phyloP scores from a whole-genome alignment of 805 yeast genomes.

The Candida ulmi region DNA sequence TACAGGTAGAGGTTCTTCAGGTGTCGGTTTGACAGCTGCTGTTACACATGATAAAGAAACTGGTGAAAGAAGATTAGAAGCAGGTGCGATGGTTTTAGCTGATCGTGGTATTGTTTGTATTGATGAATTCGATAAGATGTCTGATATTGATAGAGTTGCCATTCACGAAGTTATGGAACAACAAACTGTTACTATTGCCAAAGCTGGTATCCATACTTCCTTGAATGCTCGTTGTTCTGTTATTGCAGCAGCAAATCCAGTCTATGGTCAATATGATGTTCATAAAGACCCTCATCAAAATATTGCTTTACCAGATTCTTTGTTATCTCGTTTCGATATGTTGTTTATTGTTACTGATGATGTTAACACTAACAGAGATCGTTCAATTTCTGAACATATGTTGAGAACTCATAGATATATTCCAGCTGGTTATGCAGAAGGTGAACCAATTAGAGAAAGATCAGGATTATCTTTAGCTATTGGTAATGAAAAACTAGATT shows the following conservation, averaged over 20 bases:
- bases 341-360: conserved; percentile 95
- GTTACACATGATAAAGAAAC: conserved; percentile 95
- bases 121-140: conserved; percentile 98
- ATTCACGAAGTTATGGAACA: conserved; percentile 99
- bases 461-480: conserved; percentile 69
- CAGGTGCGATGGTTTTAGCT: conserved; percentile 99
- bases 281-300: conserved; percentile 95
- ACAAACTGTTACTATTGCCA: conserved; percentile 96
- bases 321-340: conserved; percentile 93
- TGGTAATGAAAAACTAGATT: conserved; percentile 54
- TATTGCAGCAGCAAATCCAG: conserved; percentile 96
- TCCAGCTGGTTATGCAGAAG: conserved; percentile 85
- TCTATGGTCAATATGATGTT: conserved; percentile 92
- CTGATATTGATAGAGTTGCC: conserved; percentile 93
- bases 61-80: conserved; percentile 93
- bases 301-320: conserved; percentile 94
- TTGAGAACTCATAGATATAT: conserved; percentile 86
- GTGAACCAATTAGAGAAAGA: conserved; percentile 86
- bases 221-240: conserved; percentile 95
- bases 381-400: conserved; percentile 90
- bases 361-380: conserved; percentile 75
- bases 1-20: conserved; percentile 99
- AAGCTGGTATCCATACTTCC: conserved; percentile 97
- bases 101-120: conserved; percentile 97
- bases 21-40: conserved; percentile 99